phyloP scores from a whole-genome alignment of 2,329 filamentous ascomycete species.

The Xylariaceae sp. region DNA sequence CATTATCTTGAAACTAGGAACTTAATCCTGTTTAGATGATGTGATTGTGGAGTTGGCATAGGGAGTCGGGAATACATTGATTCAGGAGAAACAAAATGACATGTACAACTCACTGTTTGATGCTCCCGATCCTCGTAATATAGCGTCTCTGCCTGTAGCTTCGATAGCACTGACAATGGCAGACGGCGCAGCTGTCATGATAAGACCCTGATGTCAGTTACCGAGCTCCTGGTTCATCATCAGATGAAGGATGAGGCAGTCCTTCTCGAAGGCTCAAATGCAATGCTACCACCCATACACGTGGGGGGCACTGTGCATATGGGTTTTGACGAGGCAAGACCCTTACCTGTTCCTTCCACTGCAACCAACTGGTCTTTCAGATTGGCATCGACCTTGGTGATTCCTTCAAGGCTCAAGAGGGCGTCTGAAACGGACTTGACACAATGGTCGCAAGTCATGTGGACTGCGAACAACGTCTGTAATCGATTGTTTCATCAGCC shows the following conservation, averaged over 20 bases:
- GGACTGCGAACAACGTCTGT: slow-evolving; percentile 91
- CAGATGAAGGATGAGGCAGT: slow-evolving; percentile 6
- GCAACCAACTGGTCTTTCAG: slow-evolving; percentile 79
- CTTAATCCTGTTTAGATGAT: too few species aligned
- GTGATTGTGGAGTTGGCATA: too few species aligned
- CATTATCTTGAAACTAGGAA: too few species aligned
- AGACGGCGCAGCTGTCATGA: slow-evolving; percentile 67
- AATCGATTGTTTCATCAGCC: slow-evolving; percentile 27
- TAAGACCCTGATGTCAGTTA: slow-evolving; percentile 13
- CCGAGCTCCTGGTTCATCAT: slow-evolving; percentile 18
- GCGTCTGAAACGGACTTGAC: slow-evolving; percentile 80
- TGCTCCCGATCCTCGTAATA: slow-evolving; percentile 81
- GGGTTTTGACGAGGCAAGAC: background rate
- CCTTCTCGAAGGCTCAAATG: slow-evolving; percentile 1
- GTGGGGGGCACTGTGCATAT: too few species aligned
- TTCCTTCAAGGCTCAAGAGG: slow-evolving; percentile 71
- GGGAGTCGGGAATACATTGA: slow-evolving; percentile 3
- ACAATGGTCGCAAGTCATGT: slow-evolving; percentile 86
- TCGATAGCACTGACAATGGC: slow-evolving; percentile 87
- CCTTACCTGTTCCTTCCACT: slow-evolving; percentile 73
- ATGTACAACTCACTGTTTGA: slow-evolving; percentile 66
- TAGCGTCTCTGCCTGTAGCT: slow-evolving; percentile 86
- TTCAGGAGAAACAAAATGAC: slow-evolving; percentile 6
- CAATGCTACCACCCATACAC: background rate
- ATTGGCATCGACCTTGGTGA: slow-evolving; percentile 77